Percentiles rank a stretch among this genome's conserved stretches.
Evolutionary conservation across 306 rosid species (phyloP).

Genomic region (Corylus heterophylla): DNA sequence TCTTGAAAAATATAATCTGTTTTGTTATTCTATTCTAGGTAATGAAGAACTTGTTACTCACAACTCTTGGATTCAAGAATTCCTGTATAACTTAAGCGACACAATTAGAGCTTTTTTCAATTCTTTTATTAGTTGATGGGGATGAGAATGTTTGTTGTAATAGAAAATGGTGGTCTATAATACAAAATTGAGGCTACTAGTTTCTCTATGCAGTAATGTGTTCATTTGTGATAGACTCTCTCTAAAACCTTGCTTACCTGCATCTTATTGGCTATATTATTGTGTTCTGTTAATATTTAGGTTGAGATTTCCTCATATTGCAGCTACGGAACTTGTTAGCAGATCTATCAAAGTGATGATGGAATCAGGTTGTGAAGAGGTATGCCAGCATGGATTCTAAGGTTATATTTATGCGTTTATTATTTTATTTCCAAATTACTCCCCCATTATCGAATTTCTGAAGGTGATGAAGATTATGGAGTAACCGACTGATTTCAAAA

Average conservation of each 20-base stretch:
- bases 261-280: background rate
- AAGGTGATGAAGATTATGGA: background rate
- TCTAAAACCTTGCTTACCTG: background rate
- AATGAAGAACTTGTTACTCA: too few species aligned
- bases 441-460: background rate
- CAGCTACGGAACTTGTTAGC: conserved; percentile 90
- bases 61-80: too few species aligned
- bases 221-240: background rate
- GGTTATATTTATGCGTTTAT: background rate
- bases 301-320: conserved; percentile 21
- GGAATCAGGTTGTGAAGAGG: conserved; percentile 99
- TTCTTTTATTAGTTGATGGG: background rate
- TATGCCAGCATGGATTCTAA: conserved; percentile 28
- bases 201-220: background rate
- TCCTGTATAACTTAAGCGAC: too few species aligned
- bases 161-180: background rate
- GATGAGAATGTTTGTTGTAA: background rate
- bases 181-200: background rate
- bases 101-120: too few species aligned
- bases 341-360: conserved; percentile 88
- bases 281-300: background rate
- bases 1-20: too few species aligned
- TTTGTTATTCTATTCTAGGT: too few species aligned
- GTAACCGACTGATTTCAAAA: background rate
- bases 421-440: background rate